Evolutionary conservation across 1,284 basidiomycete genomes (phyloP), one percentile per base, ranked within the genome.

Genomic region (Puccinia triticina): DNA sequence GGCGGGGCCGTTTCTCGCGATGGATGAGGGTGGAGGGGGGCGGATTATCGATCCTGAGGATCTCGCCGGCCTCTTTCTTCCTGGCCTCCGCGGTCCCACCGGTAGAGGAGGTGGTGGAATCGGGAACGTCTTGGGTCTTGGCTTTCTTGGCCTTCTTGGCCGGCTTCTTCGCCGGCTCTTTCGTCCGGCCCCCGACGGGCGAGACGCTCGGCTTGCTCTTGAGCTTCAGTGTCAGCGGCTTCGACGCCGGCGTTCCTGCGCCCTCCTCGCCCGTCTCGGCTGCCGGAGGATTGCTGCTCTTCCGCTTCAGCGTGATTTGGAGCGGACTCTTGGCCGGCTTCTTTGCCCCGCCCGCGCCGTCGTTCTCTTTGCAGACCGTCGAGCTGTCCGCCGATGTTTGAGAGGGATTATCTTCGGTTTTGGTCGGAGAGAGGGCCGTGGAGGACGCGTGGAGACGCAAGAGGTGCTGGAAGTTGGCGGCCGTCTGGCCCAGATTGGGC

Each of bases 291-390:
- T 7, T 29, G 29, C 69, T 48, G 26, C 55, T 57, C 34, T 74
- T 74, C 23, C 72, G 50, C 50, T 74, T 74, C 7, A 74, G 16
- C 0, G 46, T 74, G 32, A 74, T 74, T 14, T 74, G 72, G 7
- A 74, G 32, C 21, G 72, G 53, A 74, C 72, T 74, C 50, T 50
- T 74, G 23, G 40, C 34, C 26, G 72, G 1, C 34, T 74, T 71
- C 43, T 29, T 71, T 1, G n/a, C 61, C 34, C 23, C 34, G 16
- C 23, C 12, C 61, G 40, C 61, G 5, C 55, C 59, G 32, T n/a
- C 26, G 14, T 14, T 61, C 32, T 34, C 34, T 29, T 32, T 3
- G n/a, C 1, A 43, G 40, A 7, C 12, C 4, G 40, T 12, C 40
- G 40, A 43, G 40, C 40, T 43, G 4, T 43, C 40, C 40, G 12